Base-by-base conservation (phyloP, 2,329 filamentous ascomycete species). In the Trichophaea hybrida region DNA sequence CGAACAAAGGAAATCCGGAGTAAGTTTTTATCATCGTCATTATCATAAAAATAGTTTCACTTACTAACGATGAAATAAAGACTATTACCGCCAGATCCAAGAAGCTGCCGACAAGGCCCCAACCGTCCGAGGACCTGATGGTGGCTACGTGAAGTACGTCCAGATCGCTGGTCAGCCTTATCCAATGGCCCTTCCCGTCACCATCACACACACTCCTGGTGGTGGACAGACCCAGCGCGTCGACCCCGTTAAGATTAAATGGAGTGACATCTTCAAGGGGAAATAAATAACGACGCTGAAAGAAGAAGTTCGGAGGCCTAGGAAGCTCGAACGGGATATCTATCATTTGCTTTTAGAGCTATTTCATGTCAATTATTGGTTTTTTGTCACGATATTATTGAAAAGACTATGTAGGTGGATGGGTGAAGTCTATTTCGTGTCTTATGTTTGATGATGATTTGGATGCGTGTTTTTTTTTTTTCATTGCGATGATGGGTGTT, bases 1-100 rank as follows among this genome's bases (percentile, higher is more conserved):
- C 61, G 64, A 6, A 65, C 64, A 5, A 66, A 66, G 55, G 61
- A 65, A 52, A 65, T 66, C 34, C 43, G 64, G 62, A 59, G 64
- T 66, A 59, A 58, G 58, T 60, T 15, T 43, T 24, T 38, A 34
- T 35, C 15, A 24, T 31, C 12, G 10, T 44, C 53, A 13, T 55
- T 32, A 6, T 10, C 15, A 15, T 35, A 24, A 33, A 13, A n/a
- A 53, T 37, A 40, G 8, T 37, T 8, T 55, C 40, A 17, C 17
- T 58, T 58, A 60, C 37, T 10, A 33, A 52, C 49, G 24, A 6
- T 8, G 6, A 37, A 44, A 61, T 34, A 65, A 24, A 24, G 63
- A 38, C 52, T 66, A 66, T 56, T 63, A 66, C 52, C 49, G 50
- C 35, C 59, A 63, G 40, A 64, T 65, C 37, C 60, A 65, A 54